These are phyloP conservation scores for Cytospora piceae DNA, from an alignment of 2,329 filamentous ascomycete species.

Conservation along the genomic window DNA sequence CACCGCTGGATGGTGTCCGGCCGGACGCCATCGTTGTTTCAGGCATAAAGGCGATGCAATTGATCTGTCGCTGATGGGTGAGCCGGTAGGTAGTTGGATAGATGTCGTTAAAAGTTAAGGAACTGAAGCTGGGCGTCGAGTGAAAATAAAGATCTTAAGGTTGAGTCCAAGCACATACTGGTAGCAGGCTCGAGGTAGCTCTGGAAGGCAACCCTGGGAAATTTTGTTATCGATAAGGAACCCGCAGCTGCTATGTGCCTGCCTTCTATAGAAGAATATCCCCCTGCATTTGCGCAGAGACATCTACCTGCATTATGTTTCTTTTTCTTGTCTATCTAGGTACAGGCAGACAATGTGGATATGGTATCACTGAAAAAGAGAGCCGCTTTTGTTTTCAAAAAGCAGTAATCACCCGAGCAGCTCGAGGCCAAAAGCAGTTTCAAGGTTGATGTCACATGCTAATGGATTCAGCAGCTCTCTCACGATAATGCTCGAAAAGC, in stretches of 20 bases:
- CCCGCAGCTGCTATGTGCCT: background rate
- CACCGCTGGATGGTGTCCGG: background rate
- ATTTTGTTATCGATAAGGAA: conserved; percentile 28
- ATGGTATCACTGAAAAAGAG: background rate
- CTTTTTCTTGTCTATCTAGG: background rate
- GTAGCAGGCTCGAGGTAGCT: background rate
- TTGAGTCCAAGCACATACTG: conserved; percentile 12
- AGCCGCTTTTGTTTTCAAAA: background rate
- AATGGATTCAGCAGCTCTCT: background rate
- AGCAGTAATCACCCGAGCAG: background rate
- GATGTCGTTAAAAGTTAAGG: background rate
- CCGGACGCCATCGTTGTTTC: background rate
- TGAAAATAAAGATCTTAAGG: background rate
- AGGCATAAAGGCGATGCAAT: conserved; percentile 6
- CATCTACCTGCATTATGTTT: background rate
- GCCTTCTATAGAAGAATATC: background rate
- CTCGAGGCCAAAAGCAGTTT: background rate
- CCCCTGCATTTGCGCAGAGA: background rate
- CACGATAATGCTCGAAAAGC: background rate
- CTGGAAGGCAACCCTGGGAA: background rate
- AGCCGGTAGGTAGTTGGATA: background rate
- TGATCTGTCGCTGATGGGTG: background rate
- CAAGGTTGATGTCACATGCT: background rate
- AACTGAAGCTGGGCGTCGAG: background rate
- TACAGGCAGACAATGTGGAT: background rate